phyloP scores from a whole-genome alignment of 2,329 filamentous ascomycete species.

The Phyllosticta citrichinensis region DNA sequence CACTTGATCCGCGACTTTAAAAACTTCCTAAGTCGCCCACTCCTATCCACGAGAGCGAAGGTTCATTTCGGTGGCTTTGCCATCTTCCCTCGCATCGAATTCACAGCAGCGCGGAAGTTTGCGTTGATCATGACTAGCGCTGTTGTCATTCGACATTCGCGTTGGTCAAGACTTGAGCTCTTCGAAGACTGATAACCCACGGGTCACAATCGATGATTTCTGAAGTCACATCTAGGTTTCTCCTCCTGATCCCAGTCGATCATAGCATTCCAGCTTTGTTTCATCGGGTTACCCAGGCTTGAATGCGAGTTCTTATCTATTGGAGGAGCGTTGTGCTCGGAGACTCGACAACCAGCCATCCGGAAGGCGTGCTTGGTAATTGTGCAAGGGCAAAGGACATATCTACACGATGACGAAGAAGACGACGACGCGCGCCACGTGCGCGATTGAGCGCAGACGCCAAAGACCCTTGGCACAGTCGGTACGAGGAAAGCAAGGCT shows the following conservation, averaged over 20 bases:
- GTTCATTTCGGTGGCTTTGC: neutral
- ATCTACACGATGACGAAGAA: neutral
- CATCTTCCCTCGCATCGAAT: neutral
- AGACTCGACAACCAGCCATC: neutral
- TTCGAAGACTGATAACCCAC: neutral
- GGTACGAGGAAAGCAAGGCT: neutral
- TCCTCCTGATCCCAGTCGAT: neutral
- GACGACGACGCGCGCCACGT: neutral
- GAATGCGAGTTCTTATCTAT: neutral
- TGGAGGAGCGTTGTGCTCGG: neutral
- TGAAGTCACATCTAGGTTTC: neutral
- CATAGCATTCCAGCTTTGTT: neutral
- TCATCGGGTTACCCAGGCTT: neutral
- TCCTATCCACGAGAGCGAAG: neutral
- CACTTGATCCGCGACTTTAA: constrained; percentile 7
- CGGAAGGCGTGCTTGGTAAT: neutral
- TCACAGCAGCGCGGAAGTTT: neutral
- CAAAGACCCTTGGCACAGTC: neutral
- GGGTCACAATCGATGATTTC: neutral
- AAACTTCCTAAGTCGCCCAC: neutral
- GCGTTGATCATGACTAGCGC: neutral
- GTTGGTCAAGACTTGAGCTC: neutral
- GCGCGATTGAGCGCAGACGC: neutral
- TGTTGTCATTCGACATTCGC: neutral
- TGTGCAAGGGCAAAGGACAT: neutral